Base-by-base conservation (phyloP, 1,284 basidiomycete species). In the Meira nashicola region DNA sequence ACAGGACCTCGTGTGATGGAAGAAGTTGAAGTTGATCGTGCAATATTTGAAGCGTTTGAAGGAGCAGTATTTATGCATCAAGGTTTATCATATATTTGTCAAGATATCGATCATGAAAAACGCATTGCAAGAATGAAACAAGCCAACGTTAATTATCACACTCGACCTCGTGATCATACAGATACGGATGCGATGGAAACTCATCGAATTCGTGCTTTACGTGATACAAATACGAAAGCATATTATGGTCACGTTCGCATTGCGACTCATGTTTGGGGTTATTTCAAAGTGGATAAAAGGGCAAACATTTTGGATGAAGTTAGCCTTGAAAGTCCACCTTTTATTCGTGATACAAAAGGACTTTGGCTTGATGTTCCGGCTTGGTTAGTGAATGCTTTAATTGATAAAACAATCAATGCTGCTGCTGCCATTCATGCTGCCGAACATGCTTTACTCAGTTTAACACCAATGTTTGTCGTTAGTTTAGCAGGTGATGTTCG, bases 381-480 rank as follows among this genome's bases (percentile, higher is more conserved):
- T 82, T 49, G 78, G 87, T 54, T 80, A 79, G 39, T 80, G 85
- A 52, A 83, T 15, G 74, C 76, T 41, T 65, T 94, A 73, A 80
- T 80, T 4, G 71, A 77, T 19, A 85, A 86, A 64, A 81, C 80
- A 6, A 83, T 90, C 58, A 85, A 84, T 59, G 83, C 84, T 0
- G 85, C 88, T 0, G 89, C 86, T 59, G 89, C 87, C 0, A 90
- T 93, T 54, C 91, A 93, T 71, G 85, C 89, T 1, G 89, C 90
- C 1, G 83, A 87, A 64, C 92, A 94, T 73, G 90, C 89, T 0
- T 83, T 92, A 65, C 79, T 93, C 61, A 90, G 89, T 50, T 69
- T 82, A 33, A 80, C 81, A 9, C 80, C 81, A 61, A 84, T 86
- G 51, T 91, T 91, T 68, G 82, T 85, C 6, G 81, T 92, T 66